A percentile compares a stretch with the other conserved stretches of the same genome.
Conservation (phyloP, 345 rosid species). For the Citrus sinensis region DNA sequence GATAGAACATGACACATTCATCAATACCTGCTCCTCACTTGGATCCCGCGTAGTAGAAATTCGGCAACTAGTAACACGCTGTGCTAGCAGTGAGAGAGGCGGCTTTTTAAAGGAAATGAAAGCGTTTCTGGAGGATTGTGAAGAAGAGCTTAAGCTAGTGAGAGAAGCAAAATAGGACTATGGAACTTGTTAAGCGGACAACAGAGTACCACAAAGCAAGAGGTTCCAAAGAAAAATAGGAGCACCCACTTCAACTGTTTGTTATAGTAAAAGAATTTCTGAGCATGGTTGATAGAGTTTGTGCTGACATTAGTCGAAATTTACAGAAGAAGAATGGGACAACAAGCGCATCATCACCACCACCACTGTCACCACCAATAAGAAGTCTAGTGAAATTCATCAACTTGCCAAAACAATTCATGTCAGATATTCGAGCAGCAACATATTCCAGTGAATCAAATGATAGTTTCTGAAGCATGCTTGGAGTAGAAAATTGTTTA, state of each 20-base stretch:
- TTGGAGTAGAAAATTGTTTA: too few species aligned
- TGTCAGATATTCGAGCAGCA: too few species aligned
- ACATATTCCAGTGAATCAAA: too few species aligned
- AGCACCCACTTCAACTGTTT: constrained; percentile 54
- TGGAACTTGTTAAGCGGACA: constrained; percentile 68
- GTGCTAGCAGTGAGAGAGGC: constrained; percentile 31
- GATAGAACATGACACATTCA: constrained; percentile 48
- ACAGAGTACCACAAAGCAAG: constrained; percentile 74
- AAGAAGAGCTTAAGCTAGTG: constrained; percentile 53
- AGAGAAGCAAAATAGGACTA: constrained; percentile 51
- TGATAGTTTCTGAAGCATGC: too few species aligned
- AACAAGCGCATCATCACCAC: constrained; percentile 19
- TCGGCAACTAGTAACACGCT: constrained; percentile 26
- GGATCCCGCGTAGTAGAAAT: constrained; percentile 42
- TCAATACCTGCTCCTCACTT: constrained; percentile 43
- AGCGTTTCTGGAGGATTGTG: constrained; percentile 59
- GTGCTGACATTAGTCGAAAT: constrained; percentile 50
- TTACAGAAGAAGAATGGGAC: constrained; percentile 37
- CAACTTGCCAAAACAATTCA: too few species aligned
- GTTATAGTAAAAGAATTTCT: constrained; percentile 75
- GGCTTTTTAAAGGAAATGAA: constrained; percentile 57
- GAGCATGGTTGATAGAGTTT: constrained; percentile 73
- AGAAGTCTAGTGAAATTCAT: too few species aligned
- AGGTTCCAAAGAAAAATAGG: constrained; percentile 37
- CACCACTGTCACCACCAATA: not conserved